Evolutionary conservation across 2,329 filamentous ascomycete genomes (phyloP).

Genomic region (Trichoderma koningiopsis): DNA sequence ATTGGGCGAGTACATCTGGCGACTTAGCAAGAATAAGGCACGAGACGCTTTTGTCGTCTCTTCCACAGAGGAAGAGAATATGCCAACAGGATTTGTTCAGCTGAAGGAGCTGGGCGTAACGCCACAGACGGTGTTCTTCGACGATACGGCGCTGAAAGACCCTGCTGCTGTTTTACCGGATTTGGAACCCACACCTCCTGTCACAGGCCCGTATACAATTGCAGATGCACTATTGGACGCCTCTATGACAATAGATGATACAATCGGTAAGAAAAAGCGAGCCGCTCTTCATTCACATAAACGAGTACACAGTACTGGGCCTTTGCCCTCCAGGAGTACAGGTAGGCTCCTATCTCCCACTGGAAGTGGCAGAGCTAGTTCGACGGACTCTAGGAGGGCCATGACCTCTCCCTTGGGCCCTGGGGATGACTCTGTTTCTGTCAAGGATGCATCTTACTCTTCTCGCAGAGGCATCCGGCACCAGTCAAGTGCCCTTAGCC

Average conservation of each 20-base stretch:
- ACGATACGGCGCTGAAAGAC: constrained; percentile 65
- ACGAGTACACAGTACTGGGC: constrained; percentile 44
- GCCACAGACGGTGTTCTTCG: constrained; percentile 90
- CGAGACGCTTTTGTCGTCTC: constrained; percentile 45
- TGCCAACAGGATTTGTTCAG: constrained; percentile 57
- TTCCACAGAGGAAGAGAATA: constrained; percentile 39
- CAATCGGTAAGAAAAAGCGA: constrained; percentile 56
- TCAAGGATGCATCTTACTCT: constrained; percentile 47
- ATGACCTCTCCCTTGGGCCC: constrained; percentile 37
- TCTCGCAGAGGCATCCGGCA: constrained; percentile 54
- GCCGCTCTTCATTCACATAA: constrained; percentile 55
- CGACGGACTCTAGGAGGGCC: constrained; percentile 43
- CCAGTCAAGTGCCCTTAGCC: constrained; percentile 60
- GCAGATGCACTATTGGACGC: constrained; percentile 90
- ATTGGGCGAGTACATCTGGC: constrained; percentile 89
- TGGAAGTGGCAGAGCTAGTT: constrained; percentile 36
- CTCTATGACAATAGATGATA: constrained; percentile 80
- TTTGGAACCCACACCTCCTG: constrained; percentile 36
- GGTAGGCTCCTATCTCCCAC: constrained; percentile 39
- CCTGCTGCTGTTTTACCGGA: constrained; percentile 38
- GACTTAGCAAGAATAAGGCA: constrained; percentile 71
- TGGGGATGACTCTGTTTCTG: constrained; percentile 41
- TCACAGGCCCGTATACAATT: constrained; percentile 68
- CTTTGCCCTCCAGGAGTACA: constrained; percentile 32
- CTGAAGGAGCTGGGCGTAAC: constrained; percentile 76